Base-by-base conservation (phyloP, 345 rosid species). In the Euphorbia lathyris region DNA sequence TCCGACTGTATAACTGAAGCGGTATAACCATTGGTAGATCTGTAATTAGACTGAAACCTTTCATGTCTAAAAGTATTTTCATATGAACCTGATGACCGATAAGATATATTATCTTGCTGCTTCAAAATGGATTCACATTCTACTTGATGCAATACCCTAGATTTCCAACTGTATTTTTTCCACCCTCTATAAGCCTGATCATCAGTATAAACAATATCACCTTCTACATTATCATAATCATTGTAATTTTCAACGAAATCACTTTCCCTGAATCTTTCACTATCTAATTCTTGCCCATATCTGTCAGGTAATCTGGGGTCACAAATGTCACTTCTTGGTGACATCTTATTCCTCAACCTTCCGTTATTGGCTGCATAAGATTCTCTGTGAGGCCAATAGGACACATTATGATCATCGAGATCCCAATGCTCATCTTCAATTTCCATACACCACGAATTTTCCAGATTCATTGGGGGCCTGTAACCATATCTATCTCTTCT, bases 401-500 rank as follows among this genome's bases (percentile, higher is more conserved):
- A 65, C n/a, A 74, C 58, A 45, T 75, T 71, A 71, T 72, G 73
- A 59, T 13, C 51, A 77, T 72, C 65, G 51, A 38, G n/a, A 45
- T 10, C 70, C 71, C 19, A 42, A 71, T 58, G 70, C 22, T 65
- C 81, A 65, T 66, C 79, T 67, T 73, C 82, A 55, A 30, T 72
- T 57, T 74, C 83, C 71, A 64, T 74, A 57, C 63, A 34, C 75
- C 67, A 36, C 55, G 71, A 74, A 51, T 75, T 69, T 70, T 81
- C 83, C 80, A 70, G 42, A 72, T 73, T 69, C 78, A 82, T 59
- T 40, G 27, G 67, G 45, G 80, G 68, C 38, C 76, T 52, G 65
- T 71, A 66, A 34, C n/a, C 43, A 68, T 68, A 61, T 74, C 81
- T 75, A 68, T 51, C 69, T 65, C 79, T 78, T 83, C 77, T 75